Evolutionary conservation across 2,329 filamentous ascomycete species (phyloP), one percentile per base, ranked within the genome.

Genomic region (Pseudogymnoascus sp.): DNA sequence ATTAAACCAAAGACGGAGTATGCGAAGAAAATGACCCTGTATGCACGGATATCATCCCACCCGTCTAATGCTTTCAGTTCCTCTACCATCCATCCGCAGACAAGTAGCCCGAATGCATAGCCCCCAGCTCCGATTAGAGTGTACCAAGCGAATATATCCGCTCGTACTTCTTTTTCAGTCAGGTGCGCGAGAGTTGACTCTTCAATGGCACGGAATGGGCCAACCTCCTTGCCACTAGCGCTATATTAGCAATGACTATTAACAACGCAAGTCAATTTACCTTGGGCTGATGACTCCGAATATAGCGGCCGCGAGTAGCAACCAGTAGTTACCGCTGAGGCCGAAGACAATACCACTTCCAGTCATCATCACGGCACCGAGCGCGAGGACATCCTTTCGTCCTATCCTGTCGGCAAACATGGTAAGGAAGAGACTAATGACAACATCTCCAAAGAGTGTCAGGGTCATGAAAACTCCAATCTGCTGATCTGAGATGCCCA

Each of bases 381-480:
- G 66, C 0, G 78, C 75, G 3, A 88, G 75, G n/a, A 84, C 78
- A 5, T 74, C 75, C 60, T 79, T 77, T 25, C 84, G 77, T 3
- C 85, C 85, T 60, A 85, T 68, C 0, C 74, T 75, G 72, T 88
- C 85, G 25, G 85, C 83, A 64, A 85, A 76, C 5, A 84, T 68
- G 0, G 84, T 85, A 55, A 88, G 76, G 22, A 83, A 38, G 63
- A 86, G 80, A 68, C 84, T 86, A 64, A 87, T 81, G 42, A 77
- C 69, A 3, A 82, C 78, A 70, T 88, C 85, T 25, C 85, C 85
- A 12, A 78, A 74, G 14, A 88, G 73, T 0, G 85, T 88, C 65
- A 87, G 70, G 0, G 84, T 86, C 84, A 88, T 87, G 73, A 88
- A 88, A 0, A 86, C 72, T 2, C 85, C 85, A 64, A 84, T 82